phyloP scores from a whole-genome alignment of 164 flowering plant genomes.

The Umbilicus rupestris region DNA sequence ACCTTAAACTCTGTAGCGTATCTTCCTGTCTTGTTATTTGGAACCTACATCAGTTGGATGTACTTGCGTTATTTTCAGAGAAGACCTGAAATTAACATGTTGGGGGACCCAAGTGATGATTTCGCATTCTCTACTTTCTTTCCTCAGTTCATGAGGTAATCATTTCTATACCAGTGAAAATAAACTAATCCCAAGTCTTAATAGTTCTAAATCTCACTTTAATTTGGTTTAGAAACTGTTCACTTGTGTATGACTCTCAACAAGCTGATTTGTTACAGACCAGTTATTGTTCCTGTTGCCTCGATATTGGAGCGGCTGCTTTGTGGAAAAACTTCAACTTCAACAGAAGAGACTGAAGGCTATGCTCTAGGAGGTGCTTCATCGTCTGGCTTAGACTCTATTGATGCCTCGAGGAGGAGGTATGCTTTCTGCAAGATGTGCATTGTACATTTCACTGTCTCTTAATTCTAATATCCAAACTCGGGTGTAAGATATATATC shows the following conservation, averaged over 20 bases:
- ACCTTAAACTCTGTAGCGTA: neutral
- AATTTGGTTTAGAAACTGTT: neutral
- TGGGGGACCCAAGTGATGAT: slow-evolving; percentile 9
- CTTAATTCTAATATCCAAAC: neutral
- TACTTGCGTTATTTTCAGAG: slow-evolving; percentile 10
- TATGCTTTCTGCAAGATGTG: neutral
- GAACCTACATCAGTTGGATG: slow-evolving; percentile 9
- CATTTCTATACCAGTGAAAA: neutral
- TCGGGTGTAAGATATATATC: neutral
- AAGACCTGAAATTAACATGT: slow-evolving; percentile 9
- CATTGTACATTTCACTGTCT: neutral
- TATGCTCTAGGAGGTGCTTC: neutral
- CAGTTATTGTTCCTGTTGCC: slow-evolving; percentile 9
- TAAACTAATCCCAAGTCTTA: neutral
- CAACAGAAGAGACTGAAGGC: neutral
- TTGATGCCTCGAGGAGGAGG: slow-evolving; percentile 10
- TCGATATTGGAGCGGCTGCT: slow-evolving; percentile 4
- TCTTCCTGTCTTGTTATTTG: slow-evolving; percentile 9
- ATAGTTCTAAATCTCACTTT: neutral
- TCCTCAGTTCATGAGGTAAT: slow-evolving; percentile 10
- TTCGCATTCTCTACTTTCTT: slow-evolving; percentile 10
- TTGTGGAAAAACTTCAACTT: slow-evolving; percentile 2
- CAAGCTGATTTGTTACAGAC: neutral
- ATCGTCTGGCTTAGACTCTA: slow-evolving; percentile 1
- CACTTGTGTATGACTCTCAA: neutral